A percentile compares a stretch with the other conserved stretches of the same genome.
Conservation (phyloP, 2,329 filamentous ascomycete species). For the Ophiosphaerella korrae region DNA sequence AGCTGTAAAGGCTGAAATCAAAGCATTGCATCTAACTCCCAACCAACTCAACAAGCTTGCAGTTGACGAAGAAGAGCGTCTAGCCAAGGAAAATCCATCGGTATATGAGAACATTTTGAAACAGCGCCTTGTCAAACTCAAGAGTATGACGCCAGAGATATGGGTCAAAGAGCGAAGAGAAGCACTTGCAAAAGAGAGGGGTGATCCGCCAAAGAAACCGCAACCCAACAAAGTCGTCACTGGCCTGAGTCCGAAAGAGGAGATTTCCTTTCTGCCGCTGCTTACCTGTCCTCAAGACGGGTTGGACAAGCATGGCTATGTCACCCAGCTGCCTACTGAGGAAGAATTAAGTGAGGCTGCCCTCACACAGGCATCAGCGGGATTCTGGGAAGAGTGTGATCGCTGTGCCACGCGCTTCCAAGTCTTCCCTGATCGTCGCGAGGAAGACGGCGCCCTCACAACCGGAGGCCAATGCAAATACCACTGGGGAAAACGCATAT, state of each 20-base stretch:
- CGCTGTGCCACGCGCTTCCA: constrained; percentile 86
- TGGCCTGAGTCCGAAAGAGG: constrained; percentile 69
- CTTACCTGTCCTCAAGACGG: constrained; percentile 68
- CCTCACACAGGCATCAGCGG: constrained; percentile 67
- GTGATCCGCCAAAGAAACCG: constrained; percentile 44
- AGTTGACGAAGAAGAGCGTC: constrained; percentile 78
- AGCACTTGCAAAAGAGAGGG: constrained; percentile 29
- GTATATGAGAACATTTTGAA: constrained; percentile 88
- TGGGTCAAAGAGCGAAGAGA: constrained; percentile 69
- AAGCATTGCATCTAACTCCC: constrained; percentile 63
- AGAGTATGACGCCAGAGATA: constrained; percentile 71
- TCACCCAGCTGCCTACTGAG: constrained; percentile 68
- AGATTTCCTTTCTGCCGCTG: constrained; percentile 52
- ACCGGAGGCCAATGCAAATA: constrained; percentile 79
- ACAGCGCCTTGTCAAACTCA: constrained; percentile 75
- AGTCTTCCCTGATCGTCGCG: constrained; percentile 83
- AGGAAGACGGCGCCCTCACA: constrained; percentile 74
- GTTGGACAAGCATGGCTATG: constrained; percentile 75
- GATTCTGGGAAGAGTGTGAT: constrained; percentile 87
- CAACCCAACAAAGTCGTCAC: constrained; percentile 66
- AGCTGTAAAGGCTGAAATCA: constrained; percentile 56
- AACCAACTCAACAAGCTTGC: constrained; percentile 71
- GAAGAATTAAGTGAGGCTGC: constrained; percentile 70
- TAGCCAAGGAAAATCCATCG: constrained; percentile 67
- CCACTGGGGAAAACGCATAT: constrained; percentile 75